phyloP scores from a whole-genome alignment of 208 protist genomes.

The Trypanosoma boissoni region DNA sequence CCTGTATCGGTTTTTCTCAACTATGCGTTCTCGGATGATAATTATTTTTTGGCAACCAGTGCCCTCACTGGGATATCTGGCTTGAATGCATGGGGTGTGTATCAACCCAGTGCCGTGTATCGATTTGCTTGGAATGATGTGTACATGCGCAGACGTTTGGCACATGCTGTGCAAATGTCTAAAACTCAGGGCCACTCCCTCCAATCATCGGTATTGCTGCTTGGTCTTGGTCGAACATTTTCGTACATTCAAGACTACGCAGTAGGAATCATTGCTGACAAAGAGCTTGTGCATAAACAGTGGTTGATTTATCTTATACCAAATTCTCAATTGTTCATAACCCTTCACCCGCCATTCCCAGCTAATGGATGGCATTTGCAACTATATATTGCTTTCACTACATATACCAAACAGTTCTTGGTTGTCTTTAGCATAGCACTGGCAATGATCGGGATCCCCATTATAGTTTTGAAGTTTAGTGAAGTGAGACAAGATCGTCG shows the following conservation, averaged over 20 bases:
- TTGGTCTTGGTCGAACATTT: conserved; percentile 67
- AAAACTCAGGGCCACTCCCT: conserved; percentile 35
- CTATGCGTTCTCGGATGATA: conserved; percentile 18
- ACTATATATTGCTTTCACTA: conserved; percentile 55
- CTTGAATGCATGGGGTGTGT: conserved; percentile 24
- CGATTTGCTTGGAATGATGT: conserved; percentile 62
- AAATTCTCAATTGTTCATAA: conserved; percentile 59
- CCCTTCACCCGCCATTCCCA: conserved; percentile 29
- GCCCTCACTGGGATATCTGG: conserved; percentile 31
- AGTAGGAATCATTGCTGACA: conserved; percentile 28
- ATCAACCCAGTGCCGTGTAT: conserved; percentile 45
- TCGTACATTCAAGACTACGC: conserved; percentile 71
- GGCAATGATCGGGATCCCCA: conserved; percentile 46
- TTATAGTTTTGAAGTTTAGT: conserved; percentile 44
- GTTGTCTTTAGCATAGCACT: conserved; percentile 33
- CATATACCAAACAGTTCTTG: conserved; percentile 42
- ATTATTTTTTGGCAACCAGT: conserved; percentile 45
- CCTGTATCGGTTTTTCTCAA: conserved; percentile 33
- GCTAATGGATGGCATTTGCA: conserved; percentile 42
- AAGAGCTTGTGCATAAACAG: conserved; percentile 7
- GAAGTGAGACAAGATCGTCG: conserved; percentile 52
- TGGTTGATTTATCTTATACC: conserved; percentile 66
- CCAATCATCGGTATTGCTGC: conserved; percentile 30
- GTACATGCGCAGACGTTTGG: conserved; percentile 43
- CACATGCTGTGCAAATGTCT: conserved; percentile 36